Evolutionary conservation across 2,329 filamentous ascomycete genomes (phyloP).

Genomic region (Neocucurbitaria cava): DNA sequence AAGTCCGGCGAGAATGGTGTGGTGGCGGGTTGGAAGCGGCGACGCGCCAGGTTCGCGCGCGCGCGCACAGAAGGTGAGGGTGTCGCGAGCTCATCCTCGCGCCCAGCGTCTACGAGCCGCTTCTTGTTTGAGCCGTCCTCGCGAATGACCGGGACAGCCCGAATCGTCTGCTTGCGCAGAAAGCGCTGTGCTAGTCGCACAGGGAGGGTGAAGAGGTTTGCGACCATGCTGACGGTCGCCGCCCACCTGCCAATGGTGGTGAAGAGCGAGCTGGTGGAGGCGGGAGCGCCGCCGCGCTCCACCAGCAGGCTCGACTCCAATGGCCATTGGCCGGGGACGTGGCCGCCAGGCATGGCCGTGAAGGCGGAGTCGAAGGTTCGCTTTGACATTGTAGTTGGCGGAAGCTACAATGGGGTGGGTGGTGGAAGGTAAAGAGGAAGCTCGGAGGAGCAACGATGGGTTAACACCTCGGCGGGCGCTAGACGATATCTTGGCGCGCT

Average conservation of each 20-base stretch:
- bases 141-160: constrained; percentile 25
- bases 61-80: constrained; percentile 17
- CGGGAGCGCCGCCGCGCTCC: constrained; percentile 1
- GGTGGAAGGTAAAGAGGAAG: constrained; percentile 11
- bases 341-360: constrained; percentile 12
- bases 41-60: neutral
- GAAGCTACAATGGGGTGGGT: constrained; percentile 10
- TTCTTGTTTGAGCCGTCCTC: constrained; percentile 37
- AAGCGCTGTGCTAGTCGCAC: constrained; percentile 16
- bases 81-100: constrained; percentile 16
- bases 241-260: constrained; percentile 23
- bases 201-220: constrained; percentile 19
- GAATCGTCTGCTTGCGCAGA: constrained; percentile 24
- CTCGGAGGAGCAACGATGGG: constrained; percentile 4
- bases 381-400: constrained; percentile 19
- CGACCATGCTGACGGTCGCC: constrained; percentile 12
- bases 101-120: constrained; percentile 36
- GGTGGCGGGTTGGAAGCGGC: neutral
- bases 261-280: constrained; percentile 15
- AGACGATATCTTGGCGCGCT: too few species aligned
- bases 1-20: neutral
- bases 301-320: neutral
- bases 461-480: neutral
- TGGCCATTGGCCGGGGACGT: constrained; percentile 28
- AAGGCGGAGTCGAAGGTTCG: constrained; percentile 24